Evolutionary conservation across 768 basidiomycete species (phyloP).

Genomic region (Dictyophora rubrovolvata): DNA sequence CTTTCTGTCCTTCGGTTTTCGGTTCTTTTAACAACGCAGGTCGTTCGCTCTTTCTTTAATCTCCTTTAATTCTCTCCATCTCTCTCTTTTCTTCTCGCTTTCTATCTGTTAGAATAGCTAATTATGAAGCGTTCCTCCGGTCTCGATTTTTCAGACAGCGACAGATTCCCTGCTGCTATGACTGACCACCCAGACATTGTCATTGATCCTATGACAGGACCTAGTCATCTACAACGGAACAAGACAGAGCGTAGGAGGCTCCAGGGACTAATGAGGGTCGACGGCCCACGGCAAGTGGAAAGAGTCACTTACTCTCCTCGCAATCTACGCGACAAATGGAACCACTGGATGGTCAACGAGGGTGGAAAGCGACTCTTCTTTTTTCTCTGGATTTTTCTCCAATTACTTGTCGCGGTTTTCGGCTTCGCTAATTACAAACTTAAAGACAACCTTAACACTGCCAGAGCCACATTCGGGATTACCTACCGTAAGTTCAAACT

Average conservation of each 20-base stretch:
- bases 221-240: constrained; percentile 65
- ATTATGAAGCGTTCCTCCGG: constrained; percentile 41
- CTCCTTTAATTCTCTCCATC: background rate
- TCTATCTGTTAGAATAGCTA: too few relatives aligned
- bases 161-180: constrained; percentile 25
- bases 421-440: constrained; percentile 69
- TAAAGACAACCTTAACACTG: constrained; percentile 65
- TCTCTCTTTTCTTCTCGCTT: too few relatives aligned
- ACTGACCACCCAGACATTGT: constrained; percentile 40
- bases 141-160: constrained; percentile 59
- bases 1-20: background rate
- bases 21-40: background rate
- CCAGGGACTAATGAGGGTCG: constrained; percentile 72
- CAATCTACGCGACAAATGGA: constrained; percentile 36
- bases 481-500: constrained; percentile 52
- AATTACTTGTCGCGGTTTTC: constrained; percentile 65
- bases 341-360: constrained; percentile 92
- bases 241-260: constrained; percentile 74
- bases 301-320: constrained; percentile 18
- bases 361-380: constrained; percentile 76
- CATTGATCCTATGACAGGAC: constrained; percentile 24
- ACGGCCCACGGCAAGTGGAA: constrained; percentile 20
- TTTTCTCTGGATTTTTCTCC: constrained; percentile 69
- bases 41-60: background rate
- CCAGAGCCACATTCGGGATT: constrained; percentile 60